These are phyloP conservation scores for Sonneratia alba DNA, from an alignment of 345 rosid species.

Conservation along the genomic window DNA sequence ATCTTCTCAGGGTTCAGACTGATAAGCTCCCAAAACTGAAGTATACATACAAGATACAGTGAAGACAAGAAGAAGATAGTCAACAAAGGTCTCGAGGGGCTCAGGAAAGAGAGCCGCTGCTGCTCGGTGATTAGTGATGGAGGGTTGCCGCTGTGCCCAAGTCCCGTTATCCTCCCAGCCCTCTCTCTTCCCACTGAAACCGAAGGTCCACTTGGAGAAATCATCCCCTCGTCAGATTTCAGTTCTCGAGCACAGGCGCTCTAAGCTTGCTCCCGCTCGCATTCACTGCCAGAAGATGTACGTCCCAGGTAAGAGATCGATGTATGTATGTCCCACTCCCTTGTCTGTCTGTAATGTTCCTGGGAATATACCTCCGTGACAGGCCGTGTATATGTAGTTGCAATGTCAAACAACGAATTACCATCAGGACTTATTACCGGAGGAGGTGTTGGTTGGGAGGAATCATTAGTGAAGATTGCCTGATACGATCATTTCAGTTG, in stretches of 20 bases:
- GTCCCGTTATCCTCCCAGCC: conserved; percentile 20
- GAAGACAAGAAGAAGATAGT: background rate
- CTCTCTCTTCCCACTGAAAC: conserved; percentile 16
- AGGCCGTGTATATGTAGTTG: no score
- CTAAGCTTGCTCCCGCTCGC: conserved; percentile 12
- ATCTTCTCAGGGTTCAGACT: no score
- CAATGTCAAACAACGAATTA: no score
- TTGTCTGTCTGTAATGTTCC: background rate
- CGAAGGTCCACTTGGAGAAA: conserved; percentile 7
- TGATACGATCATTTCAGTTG: no score
- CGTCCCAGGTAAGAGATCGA: conserved; percentile 36
- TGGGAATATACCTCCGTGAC: background rate
- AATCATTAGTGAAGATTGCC: no score
- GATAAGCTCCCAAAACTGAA: no score
- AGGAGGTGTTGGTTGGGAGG: no score
- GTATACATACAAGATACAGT: no score
- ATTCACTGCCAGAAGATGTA: conserved; percentile 49
- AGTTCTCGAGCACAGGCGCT: conserved; percentile 15
- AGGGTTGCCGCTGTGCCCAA: conserved; percentile 5
- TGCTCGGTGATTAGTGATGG: background rate
- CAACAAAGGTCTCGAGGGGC: background rate
- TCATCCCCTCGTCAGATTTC: background rate
- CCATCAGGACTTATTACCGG: no score
- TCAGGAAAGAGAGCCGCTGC: background rate
- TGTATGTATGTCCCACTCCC: background rate